Conservation (phyloP, 441 rosid genomes). For the Euphorbia schlechtendalii region DNA sequence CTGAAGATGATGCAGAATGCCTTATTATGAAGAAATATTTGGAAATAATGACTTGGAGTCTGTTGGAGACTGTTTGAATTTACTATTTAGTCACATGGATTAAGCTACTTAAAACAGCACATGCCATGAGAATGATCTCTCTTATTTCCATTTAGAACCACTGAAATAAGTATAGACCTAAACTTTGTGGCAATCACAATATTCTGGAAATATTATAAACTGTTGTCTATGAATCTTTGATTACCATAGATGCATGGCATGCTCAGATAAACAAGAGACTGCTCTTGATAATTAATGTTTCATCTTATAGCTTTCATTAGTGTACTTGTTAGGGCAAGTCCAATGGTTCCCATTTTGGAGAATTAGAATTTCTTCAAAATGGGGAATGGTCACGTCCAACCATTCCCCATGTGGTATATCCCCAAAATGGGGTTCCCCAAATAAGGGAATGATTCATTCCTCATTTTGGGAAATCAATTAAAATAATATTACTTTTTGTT, state of each 20-base stretch:
- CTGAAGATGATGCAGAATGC: neutral
- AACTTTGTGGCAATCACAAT: neutral
- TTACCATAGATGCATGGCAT: neutral
- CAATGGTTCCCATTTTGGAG: too few species aligned
- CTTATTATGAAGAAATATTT: conserved; percentile 2
- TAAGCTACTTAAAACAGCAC: neutral
- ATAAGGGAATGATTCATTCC: too few species aligned
- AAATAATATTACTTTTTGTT: too few species aligned
- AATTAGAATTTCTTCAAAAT: too few species aligned
- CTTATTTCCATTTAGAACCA: neutral
- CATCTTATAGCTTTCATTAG: neutral
- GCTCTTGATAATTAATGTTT: neutral
- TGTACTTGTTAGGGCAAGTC: neutral
- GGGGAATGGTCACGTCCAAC: too few species aligned
- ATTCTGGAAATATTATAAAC: neutral
- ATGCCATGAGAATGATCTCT: neutral
- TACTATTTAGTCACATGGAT: neutral
- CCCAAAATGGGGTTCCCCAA: too few species aligned
- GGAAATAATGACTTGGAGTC: neutral
- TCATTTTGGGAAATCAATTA: too few species aligned
- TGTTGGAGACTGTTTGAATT: neutral
- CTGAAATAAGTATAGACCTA: neutral
- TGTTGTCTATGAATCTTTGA: neutral
- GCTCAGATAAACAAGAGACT: neutral
- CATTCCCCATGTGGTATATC: too few species aligned